phyloP scores from a whole-genome alignment of 2,329 filamentous ascomycete species.

The Fragosphaeria purpurea region DNA sequence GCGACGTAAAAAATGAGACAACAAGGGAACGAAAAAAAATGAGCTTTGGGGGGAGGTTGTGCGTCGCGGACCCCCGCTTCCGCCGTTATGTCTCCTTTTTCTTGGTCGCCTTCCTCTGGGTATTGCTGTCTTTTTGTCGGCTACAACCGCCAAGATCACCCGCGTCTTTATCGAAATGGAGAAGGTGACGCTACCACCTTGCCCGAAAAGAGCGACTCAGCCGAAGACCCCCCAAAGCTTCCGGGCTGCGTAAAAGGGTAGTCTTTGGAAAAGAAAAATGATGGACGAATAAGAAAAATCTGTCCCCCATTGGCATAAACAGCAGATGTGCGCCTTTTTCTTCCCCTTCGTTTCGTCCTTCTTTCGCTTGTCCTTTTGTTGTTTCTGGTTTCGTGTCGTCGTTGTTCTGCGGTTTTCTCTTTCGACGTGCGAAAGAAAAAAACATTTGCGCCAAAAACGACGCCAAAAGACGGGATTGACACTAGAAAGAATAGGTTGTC shows the following conservation, averaged over 20 bases:
- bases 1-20: not conserved
- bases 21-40: not conserved
- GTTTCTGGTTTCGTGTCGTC: no score
- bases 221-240: not conserved
- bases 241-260: not conserved
- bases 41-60: not conserved
- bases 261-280: not conserved
- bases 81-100: not conserved
- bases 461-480: no score
- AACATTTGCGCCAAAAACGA: no score
- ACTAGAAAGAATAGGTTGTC: no score
- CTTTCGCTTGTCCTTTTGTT: no score
- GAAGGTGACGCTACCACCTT: not conserved
- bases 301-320: no score
- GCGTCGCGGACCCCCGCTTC: not conserved
- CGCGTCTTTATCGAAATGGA: not conserved
- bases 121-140: not conserved
- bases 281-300: not conserved
- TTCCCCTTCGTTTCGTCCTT: no score
- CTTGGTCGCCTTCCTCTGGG: no score
- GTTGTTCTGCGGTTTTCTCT: no score
- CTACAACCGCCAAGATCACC: conserved; percentile 1
- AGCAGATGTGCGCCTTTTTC: no score
- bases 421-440: no score
- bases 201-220: conserved; percentile 3